Base-by-base conservation (phyloP, 2,329 filamentous ascomycete species). In the Chrysoporthe cubensis region DNA sequence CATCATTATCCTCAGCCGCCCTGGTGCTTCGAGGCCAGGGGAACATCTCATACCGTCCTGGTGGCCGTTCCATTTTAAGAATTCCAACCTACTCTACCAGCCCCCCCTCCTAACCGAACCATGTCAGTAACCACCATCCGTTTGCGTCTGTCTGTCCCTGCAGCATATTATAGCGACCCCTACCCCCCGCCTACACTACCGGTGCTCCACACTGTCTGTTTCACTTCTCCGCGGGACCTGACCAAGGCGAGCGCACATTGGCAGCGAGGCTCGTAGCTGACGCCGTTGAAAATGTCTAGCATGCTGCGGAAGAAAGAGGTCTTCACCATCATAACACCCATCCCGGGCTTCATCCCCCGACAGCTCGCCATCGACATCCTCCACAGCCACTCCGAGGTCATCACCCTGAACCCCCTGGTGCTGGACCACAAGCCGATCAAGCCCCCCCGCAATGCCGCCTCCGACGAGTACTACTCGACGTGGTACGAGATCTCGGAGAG, bases 401-500 rank as follows among this genome's bases (percentile, higher is more conserved):
- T 91, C 79, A 88, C 87, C 44, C 80, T 92, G 69, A 91, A 91
- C 73, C 90, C 90, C 4, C 85, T 92, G 62, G 89, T 92, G 40
- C 84, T 90, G 68, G 81, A 81, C 48, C 85, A 89, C 80, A 86
- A 87, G 71, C 80, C 87, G 68, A 90, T 91, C 75, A 82, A 88
- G 64, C 88, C 90, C 1, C 90, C 90, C 40, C 88, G 88, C 78
- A 83, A 90, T 78, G 89, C 89, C 71, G 84, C 87, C 66, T 81
- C 88, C 71, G 90, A 92, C 78, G 90, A 92, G 77, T 92, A 85
- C 79, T 92, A 90, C 78, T 88, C 88, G 70, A 90, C 89, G 42
- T 92, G 90, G 90, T 92, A 92, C 76, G 88, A 91, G 77, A 91
- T 92, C 74, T 85, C 81, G 67, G 85, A 92, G 81, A 85, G 88